Evolutionary conservation across 768 basidiomycete species (phyloP).

Genomic region (Mycena maculata): DNA sequence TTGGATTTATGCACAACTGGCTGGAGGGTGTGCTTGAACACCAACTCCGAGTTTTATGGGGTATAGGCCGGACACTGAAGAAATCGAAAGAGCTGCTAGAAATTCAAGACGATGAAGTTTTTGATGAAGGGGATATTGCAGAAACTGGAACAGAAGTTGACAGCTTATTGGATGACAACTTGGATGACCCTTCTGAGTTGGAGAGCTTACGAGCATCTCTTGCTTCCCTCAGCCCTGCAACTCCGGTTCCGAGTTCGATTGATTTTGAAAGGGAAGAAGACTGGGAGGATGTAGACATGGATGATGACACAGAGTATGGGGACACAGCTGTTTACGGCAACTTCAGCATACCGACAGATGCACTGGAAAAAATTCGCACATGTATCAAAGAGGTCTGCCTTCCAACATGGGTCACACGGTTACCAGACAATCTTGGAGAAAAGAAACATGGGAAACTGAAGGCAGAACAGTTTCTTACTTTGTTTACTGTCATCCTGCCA

Average conservation of each 20-base stretch:
- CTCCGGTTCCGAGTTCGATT: constrained; percentile 8
- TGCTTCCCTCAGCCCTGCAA: neutral
- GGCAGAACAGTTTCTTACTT: constrained; percentile 30
- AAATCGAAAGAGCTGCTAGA: constrained; percentile 5
- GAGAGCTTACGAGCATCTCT: constrained; percentile 5
- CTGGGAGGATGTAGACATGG: too few species aligned
- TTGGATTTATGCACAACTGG: too few species aligned
- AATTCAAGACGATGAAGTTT: constrained; percentile 9
- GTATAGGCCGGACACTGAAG: constrained; percentile 19
- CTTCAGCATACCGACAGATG: neutral
- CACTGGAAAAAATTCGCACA: neutral
- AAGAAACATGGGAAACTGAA: constrained; percentile 37
- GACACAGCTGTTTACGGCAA: too few species aligned
- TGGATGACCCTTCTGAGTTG: neutral
- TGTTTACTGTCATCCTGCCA: constrained; percentile 32
- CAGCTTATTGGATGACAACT: neutral
- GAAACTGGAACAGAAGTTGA: neutral
- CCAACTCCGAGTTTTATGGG: constrained; percentile 32
- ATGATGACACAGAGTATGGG: too few species aligned
- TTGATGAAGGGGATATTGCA: neutral
- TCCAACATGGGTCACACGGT: constrained; percentile 30
- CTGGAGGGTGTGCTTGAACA: constrained; percentile 32
- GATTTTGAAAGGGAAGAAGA: too few species aligned
- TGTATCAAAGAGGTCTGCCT: constrained; percentile 26
- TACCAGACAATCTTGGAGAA: constrained; percentile 36